Evolutionary conservation across 2,329 filamentous ascomycete species (phyloP).

Genomic region (Penicillium sp.): DNA sequence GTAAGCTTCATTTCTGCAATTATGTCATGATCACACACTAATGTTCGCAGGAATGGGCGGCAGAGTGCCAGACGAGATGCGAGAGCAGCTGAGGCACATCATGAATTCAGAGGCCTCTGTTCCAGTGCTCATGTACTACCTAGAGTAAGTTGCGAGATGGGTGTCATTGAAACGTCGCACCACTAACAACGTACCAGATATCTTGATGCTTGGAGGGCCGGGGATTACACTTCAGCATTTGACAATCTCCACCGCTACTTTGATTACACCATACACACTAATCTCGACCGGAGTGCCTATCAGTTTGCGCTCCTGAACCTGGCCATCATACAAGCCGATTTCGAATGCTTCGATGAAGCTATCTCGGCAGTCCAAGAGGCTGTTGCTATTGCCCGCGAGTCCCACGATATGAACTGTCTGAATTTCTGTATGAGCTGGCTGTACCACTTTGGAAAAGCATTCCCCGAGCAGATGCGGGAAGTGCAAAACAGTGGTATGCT

Average conservation of each 20-base stretch:
- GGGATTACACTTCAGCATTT: conserved; percentile 86
- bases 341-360: conserved; percentile 86
- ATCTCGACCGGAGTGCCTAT: conserved; percentile 77
- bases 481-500: conserved; percentile 73
- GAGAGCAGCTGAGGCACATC: conserved; percentile 68
- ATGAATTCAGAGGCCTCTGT: conserved; percentile 67
- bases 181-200: conserved; percentile 58
- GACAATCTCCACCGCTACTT: conserved; percentile 94
- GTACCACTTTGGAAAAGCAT: conserved; percentile 87
- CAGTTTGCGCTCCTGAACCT: conserved; percentile 94
- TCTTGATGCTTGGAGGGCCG: conserved; percentile 87
- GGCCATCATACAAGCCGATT: conserved; percentile 90
- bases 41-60: conserved; percentile 67
- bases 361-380: conserved; percentile 94
- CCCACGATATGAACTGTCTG: conserved; percentile 85
- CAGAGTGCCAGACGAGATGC: conserved; percentile 74
- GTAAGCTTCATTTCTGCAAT: conserved; percentile 47
- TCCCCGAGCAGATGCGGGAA: conserved; percentile 71
- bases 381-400: conserved; percentile 90
- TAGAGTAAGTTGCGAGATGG: conserved; percentile 56
- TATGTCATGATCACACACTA: conserved; percentile 16
- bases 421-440: conserved; percentile 97
- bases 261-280: conserved; percentile 87
- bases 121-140: conserved; percentile 74
- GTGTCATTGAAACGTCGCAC: neutral